A percentile compares a stretch with the other conserved stretches of the same genome.
phyloP scores from a whole-genome alignment of 345 rosid species.

The Acer yangbiense region DNA sequence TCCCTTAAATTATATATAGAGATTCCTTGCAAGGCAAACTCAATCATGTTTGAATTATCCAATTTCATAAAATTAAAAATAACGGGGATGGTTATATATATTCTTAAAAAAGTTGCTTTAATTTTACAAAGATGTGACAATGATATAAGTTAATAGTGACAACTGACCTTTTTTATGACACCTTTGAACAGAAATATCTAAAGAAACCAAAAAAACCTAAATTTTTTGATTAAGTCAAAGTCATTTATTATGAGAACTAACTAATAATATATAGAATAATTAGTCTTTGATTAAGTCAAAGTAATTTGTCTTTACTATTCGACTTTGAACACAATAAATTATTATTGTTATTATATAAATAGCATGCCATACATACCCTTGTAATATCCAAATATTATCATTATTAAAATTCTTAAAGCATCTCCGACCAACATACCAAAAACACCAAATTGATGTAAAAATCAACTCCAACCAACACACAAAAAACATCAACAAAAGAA shows the following conservation, averaged over 20 bases:
- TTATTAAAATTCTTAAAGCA: no score
- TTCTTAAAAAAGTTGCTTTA: not conserved
- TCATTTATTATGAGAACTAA: not conserved
- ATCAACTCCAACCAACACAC: no score
- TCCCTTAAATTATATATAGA: not conserved
- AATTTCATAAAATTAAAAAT: not conserved
- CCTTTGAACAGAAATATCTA: not conserved
- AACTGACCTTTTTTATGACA: not conserved
- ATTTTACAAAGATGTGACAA: not conserved
- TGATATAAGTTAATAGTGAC: not conserved
- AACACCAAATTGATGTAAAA: no score
- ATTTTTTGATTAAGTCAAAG: conserved; percentile 6
- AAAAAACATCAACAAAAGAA: no score
- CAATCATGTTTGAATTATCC: not conserved
- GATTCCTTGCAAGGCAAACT: conserved; percentile 14
- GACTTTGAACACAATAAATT: not conserved
- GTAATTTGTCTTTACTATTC: not conserved
- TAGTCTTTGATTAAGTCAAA: no score
- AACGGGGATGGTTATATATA: not conserved
- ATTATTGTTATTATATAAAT: not conserved
- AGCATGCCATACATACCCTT: not conserved
- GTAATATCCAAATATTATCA: no score
- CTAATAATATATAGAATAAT: not conserved
- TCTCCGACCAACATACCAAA: no score
- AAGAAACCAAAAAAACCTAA: not conserved